phyloP scores from a whole-genome alignment of 73 alveolate species.

The Stentor coeruleus region DNA sequence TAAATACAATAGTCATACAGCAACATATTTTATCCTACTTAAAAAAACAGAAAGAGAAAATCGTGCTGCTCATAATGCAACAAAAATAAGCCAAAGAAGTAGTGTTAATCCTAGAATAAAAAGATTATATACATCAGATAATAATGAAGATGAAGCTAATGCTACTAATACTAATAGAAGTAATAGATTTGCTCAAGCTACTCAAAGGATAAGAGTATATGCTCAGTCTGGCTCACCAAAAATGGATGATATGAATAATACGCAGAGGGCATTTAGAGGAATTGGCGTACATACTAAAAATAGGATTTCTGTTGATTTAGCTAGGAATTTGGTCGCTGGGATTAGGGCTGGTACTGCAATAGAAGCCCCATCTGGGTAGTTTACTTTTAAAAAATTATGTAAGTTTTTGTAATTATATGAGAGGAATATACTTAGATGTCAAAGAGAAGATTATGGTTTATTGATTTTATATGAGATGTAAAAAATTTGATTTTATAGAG shows the following conservation, averaged over 20 bases:
- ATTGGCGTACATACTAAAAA: neutral
- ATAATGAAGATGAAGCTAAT: neutral
- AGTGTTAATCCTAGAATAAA: neutral
- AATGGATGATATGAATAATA: no score
- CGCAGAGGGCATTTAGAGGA: neutral
- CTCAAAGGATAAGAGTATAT: neutral
- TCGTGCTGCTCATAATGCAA: neutral
- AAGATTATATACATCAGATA: no score
- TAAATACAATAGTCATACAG: neutral
- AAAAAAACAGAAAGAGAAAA: neutral
- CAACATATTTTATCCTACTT: neutral
- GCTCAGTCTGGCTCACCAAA: neutral
- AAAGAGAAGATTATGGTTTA: no score
- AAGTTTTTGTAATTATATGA: no score
- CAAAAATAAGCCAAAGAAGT: neutral
- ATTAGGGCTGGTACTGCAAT: constrained; percentile 1
- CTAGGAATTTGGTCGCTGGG: neutral
- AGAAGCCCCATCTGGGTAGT: no score
- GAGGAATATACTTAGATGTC: no score
- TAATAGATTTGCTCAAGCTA: neutral
- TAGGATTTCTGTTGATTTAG: neutral
- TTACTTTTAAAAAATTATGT: no score
- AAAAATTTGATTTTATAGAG: no score
- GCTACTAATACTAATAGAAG: no score
- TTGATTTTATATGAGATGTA: no score